phyloP scores from a whole-genome alignment of 163 green algal species.

The Coccomyxa subellipsoidea region DNA sequence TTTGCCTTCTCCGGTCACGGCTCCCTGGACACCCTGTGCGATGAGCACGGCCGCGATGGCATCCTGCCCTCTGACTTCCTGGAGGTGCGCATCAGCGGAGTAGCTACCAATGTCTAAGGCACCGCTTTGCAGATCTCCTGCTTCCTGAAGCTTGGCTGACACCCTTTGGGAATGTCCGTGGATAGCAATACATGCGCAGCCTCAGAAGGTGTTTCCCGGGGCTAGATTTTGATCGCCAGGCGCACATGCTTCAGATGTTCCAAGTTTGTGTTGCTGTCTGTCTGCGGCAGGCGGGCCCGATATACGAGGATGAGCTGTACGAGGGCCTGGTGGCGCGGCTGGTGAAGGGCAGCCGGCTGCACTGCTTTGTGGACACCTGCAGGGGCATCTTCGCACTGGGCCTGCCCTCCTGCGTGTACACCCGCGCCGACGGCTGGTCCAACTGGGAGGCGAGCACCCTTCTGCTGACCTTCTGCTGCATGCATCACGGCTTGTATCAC shows the following conservation, averaged over 20 bases:
- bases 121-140: no score
- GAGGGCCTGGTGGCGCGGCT: conserved; percentile 4
- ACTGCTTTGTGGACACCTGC: conserved; percentile 12
- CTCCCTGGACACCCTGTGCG: background rate
- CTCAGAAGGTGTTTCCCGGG: no score
- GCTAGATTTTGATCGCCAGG: no score
- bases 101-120: background rate
- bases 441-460: background rate
- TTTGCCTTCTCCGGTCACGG: conserved; percentile 33
- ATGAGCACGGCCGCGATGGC: background rate
- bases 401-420: conserved; percentile 8
- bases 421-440: conserved; percentile 10
- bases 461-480: background rate
- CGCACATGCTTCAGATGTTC: no score
- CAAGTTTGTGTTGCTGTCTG: no score
- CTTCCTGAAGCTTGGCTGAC: no score
- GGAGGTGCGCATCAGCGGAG: background rate
- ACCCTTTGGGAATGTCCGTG: no score
- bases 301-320: conserved; percentile 10
- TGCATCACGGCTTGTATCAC: no score
- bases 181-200: no score
- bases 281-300: background rate
- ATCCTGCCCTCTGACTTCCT: conserved; percentile 22
- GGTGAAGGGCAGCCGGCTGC: background rate
- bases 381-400: background rate